Base-by-base conservation (phyloP, 345 rosid genomes). In the Dipteronia sinensis region DNA sequence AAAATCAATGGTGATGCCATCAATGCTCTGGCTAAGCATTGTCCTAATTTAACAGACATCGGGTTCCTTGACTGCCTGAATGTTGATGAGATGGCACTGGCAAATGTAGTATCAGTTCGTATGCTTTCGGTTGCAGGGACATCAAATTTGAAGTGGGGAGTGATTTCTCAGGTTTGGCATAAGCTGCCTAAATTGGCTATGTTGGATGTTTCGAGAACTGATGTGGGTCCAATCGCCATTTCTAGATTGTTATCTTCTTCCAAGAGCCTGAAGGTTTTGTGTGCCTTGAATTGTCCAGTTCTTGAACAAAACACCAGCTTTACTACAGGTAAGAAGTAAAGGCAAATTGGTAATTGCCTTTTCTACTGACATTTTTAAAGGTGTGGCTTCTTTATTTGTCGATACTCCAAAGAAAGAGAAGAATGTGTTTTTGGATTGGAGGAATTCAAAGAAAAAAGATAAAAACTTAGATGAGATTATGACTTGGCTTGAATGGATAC, bases 171-270 rank as follows among this genome's bases (percentile, higher is more conserved):
- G 44, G 62, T 72, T 65, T 93, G 96, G 98, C 85, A 83, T 81
- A 89, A 83, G 81, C 91, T 93, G 67, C 96, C 98, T 47, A 88
- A 86, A 38, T 82, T 93, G 79, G 69, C 76, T 19, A 88, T 90
- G 65, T 81, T 93, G 82, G 98, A 93, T 88, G 98, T 93, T 72
- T 93, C 98, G 7, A 87, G 96, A 85, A 91, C 96, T 62, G 94
- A 90, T 82, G 82, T 93, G 76, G 81, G 90, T 81, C 83, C 90
- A 9, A 75, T 86, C 7, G 82, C 89, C 16, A 86, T 90, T 84
- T 86, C 92, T n/a, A 90, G 91, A 81, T 78, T 93, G 81, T 83
- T 93, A 67, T 75, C 86, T 42, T 87, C 94, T 46, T 91, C 92
- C 10, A 87, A 80, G 73, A 90, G 84, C 81, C 84, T 93, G 86